These are phyloP conservation scores for Nothophaeocryptopus gaeumannii DNA, from an alignment of 2,329 filamentous ascomycete species.

Conservation along the genomic window DNA sequence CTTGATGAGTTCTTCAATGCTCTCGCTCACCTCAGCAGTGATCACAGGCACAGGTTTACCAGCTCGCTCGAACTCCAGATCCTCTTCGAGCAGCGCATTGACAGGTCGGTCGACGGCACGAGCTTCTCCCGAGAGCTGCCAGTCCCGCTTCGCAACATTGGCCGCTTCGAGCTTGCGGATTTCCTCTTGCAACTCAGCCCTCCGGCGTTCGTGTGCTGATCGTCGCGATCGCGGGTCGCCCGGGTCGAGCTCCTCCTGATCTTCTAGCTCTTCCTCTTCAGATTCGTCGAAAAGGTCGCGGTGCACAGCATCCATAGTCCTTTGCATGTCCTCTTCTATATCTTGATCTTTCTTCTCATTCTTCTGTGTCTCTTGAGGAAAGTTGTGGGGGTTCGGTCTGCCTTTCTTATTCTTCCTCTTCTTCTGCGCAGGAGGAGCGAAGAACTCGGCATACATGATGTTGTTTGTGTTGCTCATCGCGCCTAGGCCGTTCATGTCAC, in stretches of 20 bases:
- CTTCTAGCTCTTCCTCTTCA: constrained; percentile 50
- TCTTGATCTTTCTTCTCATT: constrained; percentile 38
- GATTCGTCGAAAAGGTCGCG: constrained; percentile 88
- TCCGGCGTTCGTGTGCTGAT: constrained; percentile 81
- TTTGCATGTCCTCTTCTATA: constrained; percentile 66
- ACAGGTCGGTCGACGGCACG: constrained; percentile 75
- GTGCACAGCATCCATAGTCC: constrained; percentile 81
- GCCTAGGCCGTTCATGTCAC: constrained; percentile 51
- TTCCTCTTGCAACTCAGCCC: constrained; percentile 81
- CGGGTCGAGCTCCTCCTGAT: constrained; percentile 62
- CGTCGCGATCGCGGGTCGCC: constrained; percentile 69
- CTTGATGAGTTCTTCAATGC: constrained; percentile 92
- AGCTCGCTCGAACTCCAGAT: constrained; percentile 90
- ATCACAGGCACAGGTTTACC: constrained; percentile 95
- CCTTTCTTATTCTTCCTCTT: constrained; percentile 53
- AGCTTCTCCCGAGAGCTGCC: constrained; percentile 87
- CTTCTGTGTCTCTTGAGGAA: constrained; percentile 34
- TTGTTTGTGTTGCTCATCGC: constrained; percentile 76
- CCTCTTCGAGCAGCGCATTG: constrained; percentile 91
- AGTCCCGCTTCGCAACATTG: constrained; percentile 84
- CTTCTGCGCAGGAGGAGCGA: constrained; percentile 78
- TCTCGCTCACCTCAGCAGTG: constrained; percentile 84
- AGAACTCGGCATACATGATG: constrained; percentile 89
- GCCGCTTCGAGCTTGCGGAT: constrained; percentile 88
- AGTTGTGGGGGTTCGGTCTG: constrained; percentile 55